Percentiles rank a stretch among this genome's conserved stretches.
phyloP scores from a whole-genome alignment of 768 basidiomycete genomes.

The Trametes maxima region DNA sequence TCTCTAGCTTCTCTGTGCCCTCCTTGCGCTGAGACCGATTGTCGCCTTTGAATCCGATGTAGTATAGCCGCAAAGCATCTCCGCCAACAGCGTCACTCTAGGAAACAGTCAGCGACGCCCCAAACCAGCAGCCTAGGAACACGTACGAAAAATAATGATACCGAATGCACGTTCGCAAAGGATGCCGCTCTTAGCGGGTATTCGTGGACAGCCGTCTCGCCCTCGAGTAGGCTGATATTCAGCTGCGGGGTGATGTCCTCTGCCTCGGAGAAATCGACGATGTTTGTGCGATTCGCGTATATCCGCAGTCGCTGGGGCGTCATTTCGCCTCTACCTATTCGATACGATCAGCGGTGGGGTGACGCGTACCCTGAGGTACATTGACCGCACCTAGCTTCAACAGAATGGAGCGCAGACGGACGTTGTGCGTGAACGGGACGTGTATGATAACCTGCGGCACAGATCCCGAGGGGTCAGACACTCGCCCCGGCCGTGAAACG shows the following conservation, averaged over 20 bases:
- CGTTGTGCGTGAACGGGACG: constrained; percentile 78
- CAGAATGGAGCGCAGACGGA: constrained; percentile 71
- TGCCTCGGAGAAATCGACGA: constrained; percentile 77
- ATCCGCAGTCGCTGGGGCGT: constrained; percentile 76
- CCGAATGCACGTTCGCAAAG: constrained; percentile 70
- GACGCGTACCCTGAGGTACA: constrained; percentile 7
- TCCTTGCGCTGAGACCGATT: constrained; percentile 55
- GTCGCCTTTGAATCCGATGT: constrained; percentile 84
- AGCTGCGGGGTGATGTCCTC: constrained; percentile 71
- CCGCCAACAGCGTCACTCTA: constrained; percentile 72
- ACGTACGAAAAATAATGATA: constrained; percentile 83
- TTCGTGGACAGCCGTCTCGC: constrained; percentile 67
- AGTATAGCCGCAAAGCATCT: constrained; percentile 70
- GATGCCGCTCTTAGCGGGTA: constrained; percentile 79
- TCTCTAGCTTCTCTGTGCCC: constrained; percentile 62
- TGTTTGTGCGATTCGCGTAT: constrained; percentile 72
- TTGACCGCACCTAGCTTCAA: constrained; percentile 70
- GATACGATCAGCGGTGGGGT: constrained; percentile 9
- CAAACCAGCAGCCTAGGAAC: background rate
- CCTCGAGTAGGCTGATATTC: constrained; percentile 70
- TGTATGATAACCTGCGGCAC: constrained; percentile 70
- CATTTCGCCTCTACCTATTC: constrained; percentile 71
- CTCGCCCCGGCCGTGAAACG: background rate
- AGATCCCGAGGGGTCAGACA: constrained; percentile 1
- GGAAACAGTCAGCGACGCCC: background rate